These are phyloP conservation scores for Durio zibethinus DNA, from an alignment of 345 rosid genomes.

Conservation along the genomic window DNA sequence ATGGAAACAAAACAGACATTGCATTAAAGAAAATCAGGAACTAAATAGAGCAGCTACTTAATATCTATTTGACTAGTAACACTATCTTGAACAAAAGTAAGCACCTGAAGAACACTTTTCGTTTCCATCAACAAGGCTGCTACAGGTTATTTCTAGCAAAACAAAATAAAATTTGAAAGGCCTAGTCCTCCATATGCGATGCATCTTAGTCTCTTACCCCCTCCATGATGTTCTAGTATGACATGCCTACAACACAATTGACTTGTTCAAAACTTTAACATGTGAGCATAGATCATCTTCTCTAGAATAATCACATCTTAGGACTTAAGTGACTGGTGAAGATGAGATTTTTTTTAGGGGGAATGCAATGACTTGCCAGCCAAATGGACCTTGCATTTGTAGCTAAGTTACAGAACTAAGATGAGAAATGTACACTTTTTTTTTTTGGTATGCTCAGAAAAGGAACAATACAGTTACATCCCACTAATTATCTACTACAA, in stretches of 20 bases:
- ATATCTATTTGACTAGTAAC: neutral
- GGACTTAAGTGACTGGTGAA: neutral
- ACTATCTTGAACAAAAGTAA: neutral
- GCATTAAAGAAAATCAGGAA: neutral
- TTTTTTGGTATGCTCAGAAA: neutral
- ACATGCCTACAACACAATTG: neutral
- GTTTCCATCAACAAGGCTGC: neutral
- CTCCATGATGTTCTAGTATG: neutral
- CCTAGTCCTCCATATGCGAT: neutral
- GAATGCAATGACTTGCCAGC: neutral
- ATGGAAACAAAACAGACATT: neutral
- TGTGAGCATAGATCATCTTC: neutral
- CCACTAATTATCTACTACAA: neutral
- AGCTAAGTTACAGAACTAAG: neutral
- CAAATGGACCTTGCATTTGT: neutral
- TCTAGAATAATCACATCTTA: neutral
- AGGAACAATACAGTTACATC: neutral
- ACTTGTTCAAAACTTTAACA: neutral
- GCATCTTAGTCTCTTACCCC: neutral
- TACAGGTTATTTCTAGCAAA: neutral
- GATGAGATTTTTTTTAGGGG: neutral
- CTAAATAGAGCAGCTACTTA: neutral
- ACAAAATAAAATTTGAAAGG: constrained; percentile 1
- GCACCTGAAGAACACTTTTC: neutral
- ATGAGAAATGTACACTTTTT: neutral